Percentiles rank a stretch among this genome's conserved stretches.
Evolutionary conservation across 192 early-diverging fungal genomes (phyloP).

Genomic region (Coemansia sp.): DNA sequence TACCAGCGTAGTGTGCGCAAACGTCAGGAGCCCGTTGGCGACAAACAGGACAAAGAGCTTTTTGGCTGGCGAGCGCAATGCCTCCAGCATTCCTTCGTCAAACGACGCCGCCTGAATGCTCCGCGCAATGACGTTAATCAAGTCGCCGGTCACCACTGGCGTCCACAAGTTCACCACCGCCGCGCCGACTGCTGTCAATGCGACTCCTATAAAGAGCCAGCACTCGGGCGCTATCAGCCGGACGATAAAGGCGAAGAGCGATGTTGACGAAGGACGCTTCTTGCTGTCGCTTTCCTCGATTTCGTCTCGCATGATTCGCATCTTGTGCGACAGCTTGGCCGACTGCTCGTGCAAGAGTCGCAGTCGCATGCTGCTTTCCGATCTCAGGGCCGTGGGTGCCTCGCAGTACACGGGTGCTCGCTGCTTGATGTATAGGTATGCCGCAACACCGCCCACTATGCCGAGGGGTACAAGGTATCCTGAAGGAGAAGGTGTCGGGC

Average conservation of each 20-base stretch:
- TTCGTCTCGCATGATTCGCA: conserved; percentile 3
- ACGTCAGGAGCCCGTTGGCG: conserved; percentile 63
- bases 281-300: not conserved
- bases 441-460: conserved; percentile 29
- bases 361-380: conserved; percentile 34
- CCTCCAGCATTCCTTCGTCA: conserved; percentile 25
- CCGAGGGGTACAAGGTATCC: conserved; percentile 19
- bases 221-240: conserved; percentile 59
- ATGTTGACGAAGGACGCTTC: not conserved
- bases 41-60: conserved; percentile 60
- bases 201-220: conserved; percentile 58
- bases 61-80: conserved; percentile 54
- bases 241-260: conserved; percentile 14
- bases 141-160: conserved; percentile 61
- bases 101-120: conserved; percentile 27
- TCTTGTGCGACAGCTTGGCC: conserved; percentile 18
- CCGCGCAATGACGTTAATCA: conserved; percentile 61
- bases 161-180: conserved; percentile 59
- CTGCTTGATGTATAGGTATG: conserved; percentile 14
- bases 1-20: conserved; percentile 66
- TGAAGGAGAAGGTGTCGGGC: not conserved
- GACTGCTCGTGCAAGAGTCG: conserved; percentile 41
- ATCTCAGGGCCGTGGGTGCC: not conserved
- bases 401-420: conserved; percentile 27
- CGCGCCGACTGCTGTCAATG: conserved; percentile 61